phyloP scores from a whole-genome alignment of 495 filamentous ascomycete species.

The Penicillium roqueforti region DNA sequence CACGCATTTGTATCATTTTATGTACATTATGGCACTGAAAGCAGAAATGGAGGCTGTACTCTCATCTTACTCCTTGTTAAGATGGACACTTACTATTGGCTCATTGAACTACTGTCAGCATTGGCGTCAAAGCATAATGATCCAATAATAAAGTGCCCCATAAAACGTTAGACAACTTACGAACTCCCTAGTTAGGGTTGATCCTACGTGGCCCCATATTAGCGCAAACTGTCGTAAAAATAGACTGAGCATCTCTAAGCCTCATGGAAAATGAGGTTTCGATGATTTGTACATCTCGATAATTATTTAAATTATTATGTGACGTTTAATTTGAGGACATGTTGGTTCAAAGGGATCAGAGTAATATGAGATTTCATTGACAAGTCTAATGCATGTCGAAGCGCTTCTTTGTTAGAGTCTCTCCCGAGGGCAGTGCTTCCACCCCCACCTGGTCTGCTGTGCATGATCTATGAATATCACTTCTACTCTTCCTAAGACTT shows the following conservation, averaged over 20 bases:
- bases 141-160: conserved; percentile 1
- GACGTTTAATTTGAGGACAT: no score
- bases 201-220: conserved; percentile 12
- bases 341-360: not conserved
- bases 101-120: not conserved
- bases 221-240: conserved; percentile 5
- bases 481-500: not conserved
- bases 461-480: not conserved
- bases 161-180: not conserved
- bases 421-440: conserved; percentile 8
- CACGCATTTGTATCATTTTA: not conserved
- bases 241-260: conserved; percentile 3
- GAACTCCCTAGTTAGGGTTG: conserved; percentile 8
- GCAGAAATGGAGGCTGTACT: not conserved
- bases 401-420: not conserved
- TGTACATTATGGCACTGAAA: not conserved
- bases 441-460: conserved; percentile 1
- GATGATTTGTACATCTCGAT: not conserved
- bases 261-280: not conserved
- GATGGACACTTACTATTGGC: not conserved
- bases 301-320: no score
- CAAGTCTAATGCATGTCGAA: not conserved
- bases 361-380: not conserved
- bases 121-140: not conserved
- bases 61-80: not conserved